Evolutionary conservation across 1,284 basidiomycete species (phyloP).

Genomic region (Paramarasmius palmivorus): DNA sequence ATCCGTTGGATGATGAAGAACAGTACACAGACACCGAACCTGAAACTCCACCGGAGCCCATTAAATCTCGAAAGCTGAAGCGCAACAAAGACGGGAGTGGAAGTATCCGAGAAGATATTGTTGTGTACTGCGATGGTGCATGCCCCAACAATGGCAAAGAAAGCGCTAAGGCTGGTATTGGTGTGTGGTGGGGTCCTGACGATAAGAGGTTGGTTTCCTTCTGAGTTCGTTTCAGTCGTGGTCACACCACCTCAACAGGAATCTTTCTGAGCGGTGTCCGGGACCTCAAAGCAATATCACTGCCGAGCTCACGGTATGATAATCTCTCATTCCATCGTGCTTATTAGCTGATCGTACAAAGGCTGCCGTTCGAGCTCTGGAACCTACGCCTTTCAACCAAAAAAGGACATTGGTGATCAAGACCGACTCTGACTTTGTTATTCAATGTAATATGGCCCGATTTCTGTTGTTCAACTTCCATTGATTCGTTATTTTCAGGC

Average conservation of each 20-base stretch:
- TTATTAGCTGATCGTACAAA: conserved; percentile 21
- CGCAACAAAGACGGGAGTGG: conserved; percentile 8
- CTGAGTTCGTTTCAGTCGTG: not conserved
- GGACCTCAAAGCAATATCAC: conserved; percentile 74
- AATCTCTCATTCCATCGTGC: not conserved
- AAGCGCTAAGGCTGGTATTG: conserved; percentile 52
- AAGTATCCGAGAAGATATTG: conserved; percentile 19
- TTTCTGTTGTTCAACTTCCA: not conserved
- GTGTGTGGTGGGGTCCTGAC: conserved; percentile 59
- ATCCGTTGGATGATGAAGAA: too few relatives aligned
- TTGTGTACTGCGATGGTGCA: conserved; percentile 68
- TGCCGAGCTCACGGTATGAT: conserved; percentile 63
- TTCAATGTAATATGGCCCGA: conserved; percentile 39
- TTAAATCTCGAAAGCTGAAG: not conserved
- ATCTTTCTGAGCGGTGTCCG: conserved; percentile 61
- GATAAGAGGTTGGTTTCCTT: conserved; percentile 42
- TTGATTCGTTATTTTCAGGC: conserved; percentile 33
- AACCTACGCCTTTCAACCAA: conserved; percentile 42
- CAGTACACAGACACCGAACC: not conserved
- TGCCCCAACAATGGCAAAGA: conserved; percentile 58
- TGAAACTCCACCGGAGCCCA: not conserved
- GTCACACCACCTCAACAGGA: conserved; percentile 34
- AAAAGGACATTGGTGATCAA: conserved; percentile 50
- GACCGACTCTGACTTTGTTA: conserved; percentile 64
- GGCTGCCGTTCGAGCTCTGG: conserved; percentile 62